phyloP scores from a whole-genome alignment of 2,329 filamentous ascomycete species.

The Neophaeococcomyces mojaviensis region DNA sequence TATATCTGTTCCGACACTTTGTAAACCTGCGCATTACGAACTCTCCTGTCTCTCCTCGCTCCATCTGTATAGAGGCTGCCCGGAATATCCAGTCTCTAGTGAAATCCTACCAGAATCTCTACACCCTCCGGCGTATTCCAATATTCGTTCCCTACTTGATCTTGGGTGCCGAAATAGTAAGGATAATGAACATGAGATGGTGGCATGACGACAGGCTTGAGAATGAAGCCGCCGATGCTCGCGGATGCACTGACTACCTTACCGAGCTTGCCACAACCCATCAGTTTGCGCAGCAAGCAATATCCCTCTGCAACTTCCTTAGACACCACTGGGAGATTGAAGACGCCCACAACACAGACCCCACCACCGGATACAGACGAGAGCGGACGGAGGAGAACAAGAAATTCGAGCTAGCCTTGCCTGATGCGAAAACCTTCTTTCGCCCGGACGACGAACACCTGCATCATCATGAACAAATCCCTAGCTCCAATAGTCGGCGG shows the following conservation, averaged over 20 bases:
- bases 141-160: conserved; percentile 8
- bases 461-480: neutral
- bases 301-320: conserved; percentile 1
- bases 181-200: neutral
- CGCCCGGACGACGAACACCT: conserved; percentile 2
- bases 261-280: neutral
- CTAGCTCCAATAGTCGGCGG: too few species aligned
- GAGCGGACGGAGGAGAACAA: neutral
- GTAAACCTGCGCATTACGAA: neutral
- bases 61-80: conserved; percentile 4
- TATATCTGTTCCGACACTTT: conserved; percentile 7
- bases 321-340: neutral
- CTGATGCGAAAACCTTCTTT: conserved; percentile 2
- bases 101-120: conserved; percentile 1
- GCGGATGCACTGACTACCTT: neutral
- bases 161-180: conserved; percentile 4
- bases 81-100: conserved; percentile 5
- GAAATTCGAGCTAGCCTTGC: neutral
- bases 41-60: neutral
- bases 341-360: too few species aligned
- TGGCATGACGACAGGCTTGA: too few species aligned
- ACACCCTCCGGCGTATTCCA: conserved; percentile 3
- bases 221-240: neutral
- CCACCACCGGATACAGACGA: neutral
- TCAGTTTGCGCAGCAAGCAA: neutral